These are phyloP conservation scores for Cutaneotrichosporon cyanovorans DNA, from an alignment of 1,284 basidiomycete genomes.

Conservation along the genomic window DNA sequence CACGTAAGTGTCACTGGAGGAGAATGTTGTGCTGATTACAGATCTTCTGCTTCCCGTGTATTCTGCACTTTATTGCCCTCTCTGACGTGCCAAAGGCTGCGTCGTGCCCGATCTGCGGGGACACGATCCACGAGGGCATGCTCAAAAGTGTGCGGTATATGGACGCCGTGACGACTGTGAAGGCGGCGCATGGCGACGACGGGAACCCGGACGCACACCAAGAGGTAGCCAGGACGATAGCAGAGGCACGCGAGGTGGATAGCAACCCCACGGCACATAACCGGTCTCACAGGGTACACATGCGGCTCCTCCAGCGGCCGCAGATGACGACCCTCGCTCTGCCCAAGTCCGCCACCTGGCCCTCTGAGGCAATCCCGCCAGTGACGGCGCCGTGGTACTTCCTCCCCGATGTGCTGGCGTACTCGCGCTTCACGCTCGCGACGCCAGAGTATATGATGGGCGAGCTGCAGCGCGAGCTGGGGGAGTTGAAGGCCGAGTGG, in stretches of 20 bases:
- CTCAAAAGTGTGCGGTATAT: slow-evolving; percentile 75
- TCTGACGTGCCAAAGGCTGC: slow-evolving; percentile 75
- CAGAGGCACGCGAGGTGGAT: slow-evolving; percentile 44
- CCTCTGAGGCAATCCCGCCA: slow-evolving; percentile 79
- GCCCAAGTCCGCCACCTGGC: slow-evolving; percentile 86
- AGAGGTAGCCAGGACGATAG: slow-evolving; percentile 5
- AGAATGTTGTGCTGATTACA: slow-evolving; percentile 60
- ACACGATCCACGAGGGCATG: slow-evolving; percentile 81
- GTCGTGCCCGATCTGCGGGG: slow-evolving; percentile 92
- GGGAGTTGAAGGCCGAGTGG: slow-evolving; percentile 54
- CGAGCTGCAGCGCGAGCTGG: slow-evolving; percentile 67
- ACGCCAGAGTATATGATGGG: slow-evolving; percentile 72
- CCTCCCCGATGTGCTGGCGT: slow-evolving; percentile 81
- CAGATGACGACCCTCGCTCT: slow-evolving; percentile 93
- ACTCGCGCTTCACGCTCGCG: slow-evolving; percentile 92
- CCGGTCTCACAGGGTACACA: slow-evolving; percentile 50
- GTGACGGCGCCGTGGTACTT: slow-evolving; percentile 88
- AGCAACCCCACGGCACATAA: slow-evolving; percentile 20
- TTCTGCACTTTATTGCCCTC: slow-evolving; percentile 74
- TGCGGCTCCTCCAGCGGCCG: slow-evolving; percentile 88
- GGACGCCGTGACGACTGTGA: slow-evolving; percentile 36
- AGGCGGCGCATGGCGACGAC: slow-evolving; percentile 25
- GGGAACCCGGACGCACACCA: slow-evolving; percentile 1
- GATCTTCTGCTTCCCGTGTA: slow-evolving; percentile 23
- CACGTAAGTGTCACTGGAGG: slow-evolving; percentile 60